Evolutionary conservation across 2,329 filamentous ascomycete genomes (phyloP), one percentile per base, ranked within the genome.

Genomic region (Xylariaceae sp.): DNA sequence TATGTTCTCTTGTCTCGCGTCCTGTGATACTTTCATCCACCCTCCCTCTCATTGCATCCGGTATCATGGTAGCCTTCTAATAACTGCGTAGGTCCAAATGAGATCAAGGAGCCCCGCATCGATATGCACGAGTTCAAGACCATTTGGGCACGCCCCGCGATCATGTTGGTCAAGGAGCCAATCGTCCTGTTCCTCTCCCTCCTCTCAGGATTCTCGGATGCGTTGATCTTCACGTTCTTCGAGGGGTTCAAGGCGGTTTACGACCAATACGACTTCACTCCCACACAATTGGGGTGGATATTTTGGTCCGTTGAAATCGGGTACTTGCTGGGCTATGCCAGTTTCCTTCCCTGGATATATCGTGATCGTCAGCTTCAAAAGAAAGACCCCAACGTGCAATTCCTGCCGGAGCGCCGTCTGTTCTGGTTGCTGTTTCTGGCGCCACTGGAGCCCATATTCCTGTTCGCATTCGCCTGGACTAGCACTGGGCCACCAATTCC

Each of bases 141-240:
- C n/a, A 74, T 78, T 44, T 78, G 76, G 73, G 61, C 68, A 32
- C 72, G 76, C 3, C 78, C 79, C 2, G 81, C 78, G 60, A 65
- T 66, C 45, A 77, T 81, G 70, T 77, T 81, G 54, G 48, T 76
- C 33, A 76, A 69, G 3, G 78, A 82, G 58, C 78, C 78, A 0
- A 81, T 82, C 46, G 77, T 81, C 18, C 62, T 76, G 35, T 72
- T 64, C 48, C 64, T 81, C 2, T 80, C 76, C 8, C 64, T 80
- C 3, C 64, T 81, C 37, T 73, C 68, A 45, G 77, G 77, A 37
- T 81, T 81, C 67, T 73, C 68, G 48, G 77, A 81, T 49, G 74
- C 76, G 0, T 65, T 82, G 28, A 79, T 82, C 55, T 82, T 81
- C 64, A 79, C 76, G 61, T 81, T 81, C 57, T 68, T 82, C 28